Percentiles rank a stretch among this genome's conserved stretches.
phyloP scores from a whole-genome alignment of 331 rosid genomes.

The Quercus phellos region DNA sequence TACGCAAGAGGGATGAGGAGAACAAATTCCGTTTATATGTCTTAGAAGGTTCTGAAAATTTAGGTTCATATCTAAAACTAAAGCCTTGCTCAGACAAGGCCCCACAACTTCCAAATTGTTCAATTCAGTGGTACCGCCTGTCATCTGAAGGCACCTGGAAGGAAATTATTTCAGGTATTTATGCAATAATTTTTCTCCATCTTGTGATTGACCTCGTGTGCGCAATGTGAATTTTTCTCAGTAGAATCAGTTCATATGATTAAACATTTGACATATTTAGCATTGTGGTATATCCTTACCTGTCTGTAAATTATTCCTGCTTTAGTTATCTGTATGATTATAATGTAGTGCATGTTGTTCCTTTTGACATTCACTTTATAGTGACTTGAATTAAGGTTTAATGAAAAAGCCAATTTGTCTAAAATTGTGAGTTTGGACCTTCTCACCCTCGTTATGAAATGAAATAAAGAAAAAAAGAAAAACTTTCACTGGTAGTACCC shows the following conservation, averaged over 20 bases:
- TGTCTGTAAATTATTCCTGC: not conserved
- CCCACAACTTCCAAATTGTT: conserved; percentile 60
- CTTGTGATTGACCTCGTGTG: conserved; percentile 4
- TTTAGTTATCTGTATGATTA: not conserved
- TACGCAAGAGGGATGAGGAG: conserved; percentile 75
- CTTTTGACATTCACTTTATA: not conserved
- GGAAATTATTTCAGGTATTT: conserved; percentile 76
- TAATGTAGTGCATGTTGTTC: not conserved
- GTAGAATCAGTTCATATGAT: not conserved
- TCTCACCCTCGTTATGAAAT: too few species aligned
- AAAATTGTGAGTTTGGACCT: not conserved
- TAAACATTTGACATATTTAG: not conserved
- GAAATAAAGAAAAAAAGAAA: not conserved
- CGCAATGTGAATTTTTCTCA: not conserved
- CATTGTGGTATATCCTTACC: not conserved
- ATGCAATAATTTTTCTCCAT: not conserved
- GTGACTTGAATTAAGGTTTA: not conserved
- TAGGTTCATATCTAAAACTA: conserved; percentile 65
- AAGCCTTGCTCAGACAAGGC: conserved; percentile 57
- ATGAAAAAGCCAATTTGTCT: not conserved
- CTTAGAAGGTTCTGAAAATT: conserved; percentile 71
- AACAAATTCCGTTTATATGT: conserved; percentile 46
- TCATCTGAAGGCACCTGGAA: conserved; percentile 82
- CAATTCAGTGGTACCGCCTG: conserved; percentile 85
- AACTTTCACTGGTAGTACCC: not conserved